A percentile compares a stretch with the other conserved stretches of the same genome.
Evolutionary conservation across 1,284 basidiomycete genomes (phyloP).

Genomic region (Inonotus obliquus): DNA sequence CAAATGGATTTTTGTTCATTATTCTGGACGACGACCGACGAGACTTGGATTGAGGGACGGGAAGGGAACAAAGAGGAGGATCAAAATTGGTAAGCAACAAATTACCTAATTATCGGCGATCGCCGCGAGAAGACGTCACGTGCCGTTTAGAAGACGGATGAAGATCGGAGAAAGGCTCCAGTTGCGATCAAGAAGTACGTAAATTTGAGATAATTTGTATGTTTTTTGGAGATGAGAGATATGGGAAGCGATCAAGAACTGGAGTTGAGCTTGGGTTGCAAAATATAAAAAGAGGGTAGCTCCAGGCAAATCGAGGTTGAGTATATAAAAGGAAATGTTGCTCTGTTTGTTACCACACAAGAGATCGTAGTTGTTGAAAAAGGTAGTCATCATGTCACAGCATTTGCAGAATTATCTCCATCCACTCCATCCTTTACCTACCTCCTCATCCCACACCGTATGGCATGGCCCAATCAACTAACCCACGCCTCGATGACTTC

Average conservation of each 20-base stretch:
- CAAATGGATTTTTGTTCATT: constrained; percentile 81
- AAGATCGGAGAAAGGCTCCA: too few species aligned
- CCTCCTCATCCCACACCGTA: background rate
- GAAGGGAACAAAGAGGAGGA: background rate
- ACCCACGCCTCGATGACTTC: constrained; percentile 5
- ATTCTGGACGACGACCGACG: background rate
- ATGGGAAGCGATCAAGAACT: background rate
- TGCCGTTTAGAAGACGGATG: background rate
- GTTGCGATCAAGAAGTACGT: too few species aligned
- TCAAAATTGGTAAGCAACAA: background rate
- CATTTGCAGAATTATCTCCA: constrained; percentile 20
- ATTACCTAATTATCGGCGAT: background rate
- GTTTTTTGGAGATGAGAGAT: background rate
- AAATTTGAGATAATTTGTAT: too few species aligned
- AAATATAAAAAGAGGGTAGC: constrained; percentile 9
- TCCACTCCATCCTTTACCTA: background rate
- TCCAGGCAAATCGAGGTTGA: background rate
- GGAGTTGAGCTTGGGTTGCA: background rate
- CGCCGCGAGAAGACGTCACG: background rate
- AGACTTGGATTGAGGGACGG: background rate
- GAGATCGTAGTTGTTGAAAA: background rate
- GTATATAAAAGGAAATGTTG: background rate
- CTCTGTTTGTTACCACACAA: background rate
- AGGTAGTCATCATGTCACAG: background rate
- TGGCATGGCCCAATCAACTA: background rate